phyloP scores from a whole-genome alignment of 1,284 basidiomycete species.

The Coniophora puteana region DNA sequence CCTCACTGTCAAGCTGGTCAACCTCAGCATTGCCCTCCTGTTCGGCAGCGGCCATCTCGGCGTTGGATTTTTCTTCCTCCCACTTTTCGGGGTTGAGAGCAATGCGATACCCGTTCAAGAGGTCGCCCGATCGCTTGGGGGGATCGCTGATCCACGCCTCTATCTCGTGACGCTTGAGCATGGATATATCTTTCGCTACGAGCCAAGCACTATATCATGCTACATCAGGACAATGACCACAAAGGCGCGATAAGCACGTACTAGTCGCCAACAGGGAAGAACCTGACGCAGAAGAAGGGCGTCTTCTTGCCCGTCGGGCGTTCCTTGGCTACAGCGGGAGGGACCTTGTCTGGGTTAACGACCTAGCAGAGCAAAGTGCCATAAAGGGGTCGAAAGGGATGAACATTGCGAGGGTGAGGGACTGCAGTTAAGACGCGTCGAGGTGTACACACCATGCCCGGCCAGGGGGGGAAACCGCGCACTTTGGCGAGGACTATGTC shows the following conservation, averaged over 20 bases:
- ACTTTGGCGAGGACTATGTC: conserved; percentile 92
- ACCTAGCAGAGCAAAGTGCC: too few relatives aligned
- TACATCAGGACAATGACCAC: conserved; percentile 13
- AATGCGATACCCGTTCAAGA: conserved; percentile 78
- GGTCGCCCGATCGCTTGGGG: conserved; percentile 71
- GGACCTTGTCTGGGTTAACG: conserved; percentile 67
- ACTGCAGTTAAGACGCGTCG: conserved; percentile 23
- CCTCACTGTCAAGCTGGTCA: conserved; percentile 63
- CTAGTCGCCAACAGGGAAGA: conserved; percentile 93
- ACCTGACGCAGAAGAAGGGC: conserved; percentile 75
- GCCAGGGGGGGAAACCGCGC: conserved; percentile 93
- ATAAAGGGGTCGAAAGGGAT: too few relatives aligned
- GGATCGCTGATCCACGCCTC: conserved; percentile 76
- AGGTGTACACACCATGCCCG: conserved; percentile 81
- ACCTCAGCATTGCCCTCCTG: conserved; percentile 64
- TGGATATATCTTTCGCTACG: conserved; percentile 76
- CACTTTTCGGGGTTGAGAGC: conserved; percentile 80
- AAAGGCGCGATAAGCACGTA: conserved; percentile 42
- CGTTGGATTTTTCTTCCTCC: conserved; percentile 56
- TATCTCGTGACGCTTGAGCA: conserved; percentile 79
- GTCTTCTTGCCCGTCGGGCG: conserved; percentile 69
- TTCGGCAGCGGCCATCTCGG: conserved; percentile 43
- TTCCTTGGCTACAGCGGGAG: conserved; percentile 59
- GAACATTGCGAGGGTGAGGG: conserved; percentile 1
- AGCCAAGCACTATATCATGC: conserved; percentile 80